Conservation (phyloP, 805 yeast species). For the Candida khao-thaluensis region DNA sequence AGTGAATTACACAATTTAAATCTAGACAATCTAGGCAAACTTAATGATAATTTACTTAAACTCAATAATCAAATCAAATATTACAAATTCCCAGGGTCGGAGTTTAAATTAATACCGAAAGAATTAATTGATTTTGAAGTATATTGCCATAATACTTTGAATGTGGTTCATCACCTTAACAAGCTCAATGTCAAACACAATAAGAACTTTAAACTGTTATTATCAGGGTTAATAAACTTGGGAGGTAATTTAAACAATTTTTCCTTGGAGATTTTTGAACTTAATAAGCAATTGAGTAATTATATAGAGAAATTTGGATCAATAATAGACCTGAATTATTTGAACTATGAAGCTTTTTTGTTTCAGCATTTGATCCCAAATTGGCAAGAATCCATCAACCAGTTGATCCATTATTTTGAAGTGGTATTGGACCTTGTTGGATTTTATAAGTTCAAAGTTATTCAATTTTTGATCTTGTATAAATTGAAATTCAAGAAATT, state of each 20-base stretch:
- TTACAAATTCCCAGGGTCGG: constrained; percentile 10
- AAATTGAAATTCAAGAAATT: constrained; percentile 39
- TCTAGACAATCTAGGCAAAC: constrained; percentile 29
- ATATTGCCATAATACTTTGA: constrained; percentile 33
- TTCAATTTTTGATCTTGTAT: constrained; percentile 45
- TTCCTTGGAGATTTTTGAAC: constrained; percentile 43
- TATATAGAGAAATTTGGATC: constrained; percentile 53
- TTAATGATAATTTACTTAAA: constrained; percentile 35
- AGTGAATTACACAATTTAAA: constrained; percentile 20
- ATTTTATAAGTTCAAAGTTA: constrained; percentile 51
- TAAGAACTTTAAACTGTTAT: constrained; percentile 39
- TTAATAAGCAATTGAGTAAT: constrained; percentile 23
- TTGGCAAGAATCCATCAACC: constrained; percentile 53
- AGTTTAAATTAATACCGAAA: constrained; percentile 29
- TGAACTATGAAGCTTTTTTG: constrained; percentile 47
- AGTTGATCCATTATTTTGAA: constrained; percentile 43
- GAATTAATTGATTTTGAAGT: constrained; percentile 33
- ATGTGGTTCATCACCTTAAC: constrained; percentile 36
- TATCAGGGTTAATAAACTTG: constrained; percentile 45
- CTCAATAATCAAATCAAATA: constrained; percentile 31
- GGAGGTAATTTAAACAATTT: constrained; percentile 60
- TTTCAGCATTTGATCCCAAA: constrained; percentile 36
- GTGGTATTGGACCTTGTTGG: constrained; percentile 45
- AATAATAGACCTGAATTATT: constrained; percentile 48
- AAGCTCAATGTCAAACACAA: constrained; percentile 35